phyloP scores from a whole-genome alignment of 2,329 filamentous ascomycete genomes.

The Aspergillus melleus region DNA sequence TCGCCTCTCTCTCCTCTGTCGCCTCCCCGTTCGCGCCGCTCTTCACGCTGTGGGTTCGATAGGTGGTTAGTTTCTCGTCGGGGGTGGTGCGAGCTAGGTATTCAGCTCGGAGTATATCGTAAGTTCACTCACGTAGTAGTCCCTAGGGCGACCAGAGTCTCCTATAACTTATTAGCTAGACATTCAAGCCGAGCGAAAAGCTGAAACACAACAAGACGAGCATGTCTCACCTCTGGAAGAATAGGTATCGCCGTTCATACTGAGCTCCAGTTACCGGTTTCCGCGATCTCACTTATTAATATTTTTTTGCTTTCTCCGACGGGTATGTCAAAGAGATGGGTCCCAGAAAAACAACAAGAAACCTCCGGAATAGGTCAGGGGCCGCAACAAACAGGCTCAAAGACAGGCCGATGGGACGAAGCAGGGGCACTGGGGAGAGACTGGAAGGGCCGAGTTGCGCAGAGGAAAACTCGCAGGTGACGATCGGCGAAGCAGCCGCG shows the following conservation, averaged over 20 bases:
- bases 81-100: no score
- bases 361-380: neutral
- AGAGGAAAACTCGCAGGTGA: constrained; percentile 35
- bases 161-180: constrained; percentile 31
- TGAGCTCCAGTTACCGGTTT: constrained; percentile 32
- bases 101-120: neutral
- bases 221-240: constrained; percentile 67
- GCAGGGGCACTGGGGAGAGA: constrained; percentile 5
- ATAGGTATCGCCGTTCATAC: constrained; percentile 85
- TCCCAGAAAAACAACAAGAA: neutral
- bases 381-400: constrained; percentile 3
- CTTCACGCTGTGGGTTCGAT: constrained; percentile 42
- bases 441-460: constrained; percentile 13
- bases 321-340: neutral
- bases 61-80: neutral
- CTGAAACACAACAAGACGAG: constrained; percentile 8
- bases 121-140: constrained; percentile 51
- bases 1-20: constrained; percentile 51
- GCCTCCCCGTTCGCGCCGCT: constrained; percentile 45
- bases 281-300: constrained; percentile 12
- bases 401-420: neutral
- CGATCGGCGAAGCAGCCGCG: constrained; percentile 21
- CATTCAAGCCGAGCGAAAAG: no score
- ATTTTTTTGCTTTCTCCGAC: neutral
- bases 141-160: constrained; percentile 56